Evolutionary conservation across 2,329 filamentous ascomycete species (phyloP).

Genomic region (Fusarium nanum): DNA sequence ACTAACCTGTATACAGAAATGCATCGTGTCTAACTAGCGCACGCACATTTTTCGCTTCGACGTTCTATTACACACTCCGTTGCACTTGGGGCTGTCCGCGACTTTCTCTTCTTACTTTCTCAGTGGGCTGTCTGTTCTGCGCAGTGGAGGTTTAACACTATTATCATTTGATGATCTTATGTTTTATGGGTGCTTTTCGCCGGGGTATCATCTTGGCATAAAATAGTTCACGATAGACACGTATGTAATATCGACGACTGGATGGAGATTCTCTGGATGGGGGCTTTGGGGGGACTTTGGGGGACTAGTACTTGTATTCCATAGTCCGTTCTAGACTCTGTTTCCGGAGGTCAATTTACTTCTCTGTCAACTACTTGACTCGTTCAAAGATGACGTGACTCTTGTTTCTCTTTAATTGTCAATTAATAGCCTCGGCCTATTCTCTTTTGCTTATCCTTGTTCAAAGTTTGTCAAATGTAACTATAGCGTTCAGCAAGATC

Average conservation of each 20-base stretch:
- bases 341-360: conserved; percentile 10
- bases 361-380: background rate
- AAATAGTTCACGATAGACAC: conserved; percentile 34
- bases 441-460: background rate
- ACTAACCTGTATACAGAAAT: conserved; percentile 22
- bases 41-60: conserved; percentile 17
- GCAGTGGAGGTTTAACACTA: conserved; percentile 20
- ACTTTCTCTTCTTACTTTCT: conserved; percentile 26
- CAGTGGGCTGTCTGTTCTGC: conserved; percentile 21
- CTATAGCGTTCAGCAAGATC: background rate
- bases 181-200: conserved; percentile 30
- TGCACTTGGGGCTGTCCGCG: conserved; percentile 9
- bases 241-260: conserved; percentile 34
- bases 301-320: conserved; percentile 11
- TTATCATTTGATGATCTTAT: conserved; percentile 27
- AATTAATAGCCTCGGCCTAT: background rate
- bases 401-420: background rate
- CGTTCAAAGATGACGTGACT: too few species aligned
- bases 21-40: background rate
- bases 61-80: conserved; percentile 19
- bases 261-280: conserved; percentile 22
- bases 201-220: conserved; percentile 3
- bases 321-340: conserved; percentile 28
- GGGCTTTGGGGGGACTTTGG: conserved; percentile 1
- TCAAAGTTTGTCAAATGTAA: background rate